Percentiles rank a stretch among this genome's conserved stretches.
Evolutionary conservation across 495 filamentous ascomycete species (phyloP).

Genomic region (Aspergillus wentii): DNA sequence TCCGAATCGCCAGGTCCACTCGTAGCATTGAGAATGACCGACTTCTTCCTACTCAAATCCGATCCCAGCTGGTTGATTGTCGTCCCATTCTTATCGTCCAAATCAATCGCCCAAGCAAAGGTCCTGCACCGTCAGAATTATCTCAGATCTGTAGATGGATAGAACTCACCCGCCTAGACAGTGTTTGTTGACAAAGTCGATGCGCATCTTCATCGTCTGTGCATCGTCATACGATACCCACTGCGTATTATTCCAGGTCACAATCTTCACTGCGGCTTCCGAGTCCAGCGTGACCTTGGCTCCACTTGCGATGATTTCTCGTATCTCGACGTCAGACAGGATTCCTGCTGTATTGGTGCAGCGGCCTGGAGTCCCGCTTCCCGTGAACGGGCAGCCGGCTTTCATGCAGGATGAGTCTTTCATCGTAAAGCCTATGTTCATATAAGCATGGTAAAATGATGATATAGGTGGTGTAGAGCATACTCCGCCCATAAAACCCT

Average conservation of each 20-base stretch:
- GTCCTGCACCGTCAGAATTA: too few relatives aligned
- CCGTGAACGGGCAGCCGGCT: slow-evolving; percentile 21
- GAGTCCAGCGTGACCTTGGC: slow-evolving; percentile 4
- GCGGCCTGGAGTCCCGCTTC: slow-evolving; percentile 14
- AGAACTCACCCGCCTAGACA: slow-evolving; percentile 25
- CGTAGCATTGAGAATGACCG: too few relatives aligned
- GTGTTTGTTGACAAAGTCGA: slow-evolving; percentile 30
- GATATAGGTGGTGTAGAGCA: too few relatives aligned
- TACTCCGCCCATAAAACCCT: slow-evolving; percentile 41
- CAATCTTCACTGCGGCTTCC: slow-evolving; percentile 25
- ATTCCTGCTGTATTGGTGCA: slow-evolving; percentile 28
- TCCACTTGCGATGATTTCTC: slow-evolving; percentile 5
- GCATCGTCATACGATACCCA: slow-evolving; percentile 46
- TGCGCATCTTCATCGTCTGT: slow-evolving; percentile 34
- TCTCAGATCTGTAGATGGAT: too few relatives aligned
- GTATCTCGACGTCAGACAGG: slow-evolving; percentile 16
- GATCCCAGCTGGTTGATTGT: too few relatives aligned
- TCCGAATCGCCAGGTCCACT: too few relatives aligned
- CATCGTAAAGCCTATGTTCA: slow-evolving; percentile 33
- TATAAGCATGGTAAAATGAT: too few relatives aligned
- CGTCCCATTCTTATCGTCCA: too few relatives aligned
- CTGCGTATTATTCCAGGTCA: slow-evolving; percentile 34
- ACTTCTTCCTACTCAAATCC: too few relatives aligned
- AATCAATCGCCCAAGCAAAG: too few relatives aligned
- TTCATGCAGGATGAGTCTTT: slow-evolving; percentile 25